These are phyloP conservation scores for Bolboschoenoplectus hybrid DNA, from an alignment of 202 grass and related monocot genomes.

Conservation along the genomic window DNA sequence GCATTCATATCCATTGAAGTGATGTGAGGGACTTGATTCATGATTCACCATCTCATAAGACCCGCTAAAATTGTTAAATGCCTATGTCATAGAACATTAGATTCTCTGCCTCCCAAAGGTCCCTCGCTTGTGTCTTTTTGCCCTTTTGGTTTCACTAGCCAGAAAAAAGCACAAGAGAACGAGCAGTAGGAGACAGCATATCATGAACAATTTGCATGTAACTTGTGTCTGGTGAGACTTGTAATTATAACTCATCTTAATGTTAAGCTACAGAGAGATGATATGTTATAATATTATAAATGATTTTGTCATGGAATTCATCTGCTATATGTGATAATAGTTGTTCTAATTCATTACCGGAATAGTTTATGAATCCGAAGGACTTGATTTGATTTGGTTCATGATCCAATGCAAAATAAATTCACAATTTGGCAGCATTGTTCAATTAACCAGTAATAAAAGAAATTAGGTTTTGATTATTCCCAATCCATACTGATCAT, in stretches of 20 bases:
- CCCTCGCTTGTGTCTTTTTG: not conserved
- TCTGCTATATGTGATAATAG: not conserved
- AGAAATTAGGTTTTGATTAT: not conserved
- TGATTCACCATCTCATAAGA: not conserved
- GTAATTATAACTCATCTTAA: not conserved
- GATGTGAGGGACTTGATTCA: not conserved
- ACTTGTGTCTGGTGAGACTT: not conserved
- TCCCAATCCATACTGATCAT: not conserved
- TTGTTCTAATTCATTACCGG: not conserved
- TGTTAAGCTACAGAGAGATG: not conserved
- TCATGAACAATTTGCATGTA: not conserved
- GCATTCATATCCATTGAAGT: not conserved
- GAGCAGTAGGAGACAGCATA: not conserved
- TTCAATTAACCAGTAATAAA: conserved; percentile 13
- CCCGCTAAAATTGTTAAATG: not conserved
- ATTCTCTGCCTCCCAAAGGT: not conserved
- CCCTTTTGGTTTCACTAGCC: not conserved
- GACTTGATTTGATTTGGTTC: not conserved
- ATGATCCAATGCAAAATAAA: conserved; percentile 17
- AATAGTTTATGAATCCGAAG: not conserved
- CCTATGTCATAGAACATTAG: not conserved
- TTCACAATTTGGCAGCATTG: not conserved
- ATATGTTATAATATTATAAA: not conserved
- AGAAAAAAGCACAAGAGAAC: not conserved
- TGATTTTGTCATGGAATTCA: conserved; percentile 14